Base-by-base conservation (phyloP, 176 grass and related monocot species). In the Aegilops longissima region DNA sequence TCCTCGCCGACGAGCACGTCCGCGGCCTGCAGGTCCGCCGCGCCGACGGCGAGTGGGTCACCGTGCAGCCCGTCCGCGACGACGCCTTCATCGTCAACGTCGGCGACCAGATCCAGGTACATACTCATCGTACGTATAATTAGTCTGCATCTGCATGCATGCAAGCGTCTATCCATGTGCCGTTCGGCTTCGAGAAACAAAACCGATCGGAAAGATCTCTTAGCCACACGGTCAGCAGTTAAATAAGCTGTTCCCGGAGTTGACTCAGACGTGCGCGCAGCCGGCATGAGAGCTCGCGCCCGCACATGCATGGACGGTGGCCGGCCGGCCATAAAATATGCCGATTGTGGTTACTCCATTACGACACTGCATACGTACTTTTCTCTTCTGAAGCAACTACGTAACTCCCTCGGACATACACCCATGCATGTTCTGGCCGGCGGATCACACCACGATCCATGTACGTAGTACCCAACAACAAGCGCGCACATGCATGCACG, bases 21-120 rank as follows among this genome's bases (percentile, higher is more conserved):
- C 61, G 69, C 9, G 95, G 95, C 39, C 91, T 98, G 30, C 95
- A 98, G 86, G 93, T 98, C 10, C 93, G 84, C 38, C 88, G 82
- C 76, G 62, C 23, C 62, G 92, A 84, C 18, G 93, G 85, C 84
- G 77, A 81, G 6, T 97, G 95, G 95, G 76, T 97, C 89, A 95
- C 93, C 9, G 91, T 97, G 27, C 87, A 93, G 44, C 93, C 95
- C 76, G 39, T 71, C 44, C 87, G 87, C 27, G 66, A 82, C 84
- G 76, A 82, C 84, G 91, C 95, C 13, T 86, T 97, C 68, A 76
- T 97, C 69, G 84, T 97, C 87, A 97, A 97, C 89, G 84, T 97
- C 35, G 95, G 95, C 64, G 95, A 97, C 88, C 95, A 97, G 70
- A 84, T 95, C 66, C 89, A 97, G 95, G 94, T 96, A 61, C 14